These are phyloP conservation scores for Apostasia shenzhenica DNA, from an alignment of 106 monocot species.

Conservation along the genomic window DNA sequence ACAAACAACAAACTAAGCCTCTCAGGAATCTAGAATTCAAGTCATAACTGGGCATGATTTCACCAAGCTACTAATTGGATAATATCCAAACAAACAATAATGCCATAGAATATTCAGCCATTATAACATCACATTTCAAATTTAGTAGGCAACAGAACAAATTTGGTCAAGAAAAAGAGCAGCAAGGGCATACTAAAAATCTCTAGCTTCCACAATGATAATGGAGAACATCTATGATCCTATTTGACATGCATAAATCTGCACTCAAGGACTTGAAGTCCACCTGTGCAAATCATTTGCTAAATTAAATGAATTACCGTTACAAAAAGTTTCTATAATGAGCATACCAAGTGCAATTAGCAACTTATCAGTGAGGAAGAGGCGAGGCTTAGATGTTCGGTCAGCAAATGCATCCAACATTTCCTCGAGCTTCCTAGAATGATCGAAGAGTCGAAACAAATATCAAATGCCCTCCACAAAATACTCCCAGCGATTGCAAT, in stretches of 20 bases:
- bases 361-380: slow-evolving; percentile 85
- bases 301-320: too few relatives aligned
- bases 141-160: neutral
- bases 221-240: too few relatives aligned
- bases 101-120: neutral
- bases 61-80: neutral
- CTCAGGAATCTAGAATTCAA: too few relatives aligned
- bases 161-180: too few relatives aligned
- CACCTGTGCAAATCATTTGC: too few relatives aligned
- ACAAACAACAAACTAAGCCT: too few relatives aligned
- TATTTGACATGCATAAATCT: too few relatives aligned
- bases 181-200: too few relatives aligned
- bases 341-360: slow-evolving; percentile 77
- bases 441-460: neutral
- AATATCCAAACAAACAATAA: neutral
- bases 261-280: too few relatives aligned
- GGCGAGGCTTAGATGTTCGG: slow-evolving; percentile 69
- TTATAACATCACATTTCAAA: neutral
- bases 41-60: too few relatives aligned
- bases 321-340: too few relatives aligned
- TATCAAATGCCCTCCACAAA: neutral
- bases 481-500: neutral
- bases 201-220: too few relatives aligned
- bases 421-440: slow-evolving; percentile 68
- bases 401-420: slow-evolving; percentile 74